phyloP scores from a whole-genome alignment of 495 filamentous ascomycete genomes.

The Penicillium soppii region DNA sequence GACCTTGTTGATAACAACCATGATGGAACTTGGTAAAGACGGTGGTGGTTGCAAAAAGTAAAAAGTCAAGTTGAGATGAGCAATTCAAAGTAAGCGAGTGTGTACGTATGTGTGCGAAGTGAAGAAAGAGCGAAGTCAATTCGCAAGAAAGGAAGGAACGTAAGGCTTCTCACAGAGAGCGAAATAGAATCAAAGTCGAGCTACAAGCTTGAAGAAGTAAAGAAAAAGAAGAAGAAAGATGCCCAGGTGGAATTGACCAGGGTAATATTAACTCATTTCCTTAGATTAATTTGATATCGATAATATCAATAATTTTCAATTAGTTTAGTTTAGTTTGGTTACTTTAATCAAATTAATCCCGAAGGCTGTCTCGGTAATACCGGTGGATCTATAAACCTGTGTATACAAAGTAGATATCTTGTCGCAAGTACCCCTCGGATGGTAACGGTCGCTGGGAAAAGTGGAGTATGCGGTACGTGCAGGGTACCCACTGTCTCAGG shows the following conservation, averaged over 20 bases:
- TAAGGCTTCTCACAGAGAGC: constrained; percentile 34
- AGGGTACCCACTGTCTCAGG: constrained; percentile 14
- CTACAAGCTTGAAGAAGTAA: constrained; percentile 19
- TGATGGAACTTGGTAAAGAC: constrained; percentile 23
- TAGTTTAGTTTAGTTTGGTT: too few species aligned
- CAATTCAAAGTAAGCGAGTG: constrained; percentile 1
- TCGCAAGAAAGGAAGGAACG: constrained; percentile 48
- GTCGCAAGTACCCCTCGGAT: background rate
- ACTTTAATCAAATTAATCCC: too few species aligned
- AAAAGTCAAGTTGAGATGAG: constrained; percentile 1
- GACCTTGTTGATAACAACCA: constrained; percentile 48
- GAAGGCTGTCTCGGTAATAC: background rate
- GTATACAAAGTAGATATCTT: background rate
- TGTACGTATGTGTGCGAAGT: constrained; percentile 12
- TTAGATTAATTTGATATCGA: background rate
- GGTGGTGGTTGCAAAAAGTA: constrained; percentile 28
- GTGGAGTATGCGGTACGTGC: background rate
- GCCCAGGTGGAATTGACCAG: constrained; percentile 18
- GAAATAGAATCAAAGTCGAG: constrained; percentile 19
- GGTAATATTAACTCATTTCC: constrained; percentile 17
- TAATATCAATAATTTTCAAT: background rate
- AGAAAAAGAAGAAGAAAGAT: constrained; percentile 22
- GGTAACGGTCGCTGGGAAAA: background rate
- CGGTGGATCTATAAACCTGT: constrained; percentile 2
- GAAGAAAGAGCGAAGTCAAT: constrained; percentile 48